Evolutionary conservation across 495 filamentous ascomycete genomes (phyloP), one percentile per base, ranked within the genome.

Genomic region (Niebla homalea): DNA sequence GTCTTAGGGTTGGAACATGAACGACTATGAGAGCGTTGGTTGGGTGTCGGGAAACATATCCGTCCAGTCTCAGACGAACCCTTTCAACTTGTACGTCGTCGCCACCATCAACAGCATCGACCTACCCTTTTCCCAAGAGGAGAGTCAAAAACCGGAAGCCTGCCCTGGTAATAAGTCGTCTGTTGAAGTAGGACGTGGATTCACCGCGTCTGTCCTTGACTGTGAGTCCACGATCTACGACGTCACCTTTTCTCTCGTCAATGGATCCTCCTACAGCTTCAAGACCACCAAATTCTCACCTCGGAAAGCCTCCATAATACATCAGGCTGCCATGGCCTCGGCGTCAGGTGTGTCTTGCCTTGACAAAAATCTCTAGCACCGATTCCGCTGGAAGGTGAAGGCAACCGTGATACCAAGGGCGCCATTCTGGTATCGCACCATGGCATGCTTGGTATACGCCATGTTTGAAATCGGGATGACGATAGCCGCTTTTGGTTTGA

Each of bases 381-480:
- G 47, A 12, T 44, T 44, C 8, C 52, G 52, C 6, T 54, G 46
- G 39, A 50, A 6, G 1, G 32, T 29, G 22, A 1, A 0, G 0
- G 46, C 50, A n/a, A 50, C 52, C 36, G 22, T 16, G 47, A 47
- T 50, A 12, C 52, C 47, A 2, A 50, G 50, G 36, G 52, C 48
- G 29, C 52, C 52, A 6, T 51, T 50, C n/a, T 50, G 23, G 19
- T 54, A 43, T 46, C 48, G 51, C 4, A 47, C 50, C 29, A 29
- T 51, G 6, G 38, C 50, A 3, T 54, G 52, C 36, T 23, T 54
- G 25, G 16, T 50, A 14, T 54, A 46, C 38, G 42, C 52, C n/a
- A 37, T 37, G 10, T 50, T 54, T 29, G 52, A 47, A 4, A 54
- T 54, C 39, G 52, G 38, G 38, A 54, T 54, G 52, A 54, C 47